Evolutionary conservation across 768 basidiomycete genomes (phyloP), one percentile per base, ranked within the genome.

Genomic region (Piloderma croceum): DNA sequence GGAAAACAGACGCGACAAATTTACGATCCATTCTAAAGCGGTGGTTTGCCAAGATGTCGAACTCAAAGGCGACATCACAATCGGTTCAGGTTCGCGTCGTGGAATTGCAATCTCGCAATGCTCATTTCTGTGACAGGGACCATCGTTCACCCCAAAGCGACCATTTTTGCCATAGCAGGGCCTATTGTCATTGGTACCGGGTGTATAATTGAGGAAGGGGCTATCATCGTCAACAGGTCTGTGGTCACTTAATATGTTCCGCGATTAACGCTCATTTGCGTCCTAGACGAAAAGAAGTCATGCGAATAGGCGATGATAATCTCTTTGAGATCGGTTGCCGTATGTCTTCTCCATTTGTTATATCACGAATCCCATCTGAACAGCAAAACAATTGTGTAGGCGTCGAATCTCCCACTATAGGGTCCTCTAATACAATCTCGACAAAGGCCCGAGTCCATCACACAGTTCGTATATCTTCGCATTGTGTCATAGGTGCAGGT

Each of bases 251-350:
- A 17, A 32, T 5, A 29, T 39, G 13, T 44, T 21, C 39, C 21
- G 12, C 19, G 9, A n/a, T 13, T 32, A 12, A 43, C 24, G 24
- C 39, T 25, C 13, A 25, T 23, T 25, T 41, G 29, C 19, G 23
- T 19, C 37, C 29, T 48, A 83, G 79, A 52, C 63, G 75, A 39
- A 90, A 86, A 53, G 86, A 90, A 54, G 77, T 84, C 24, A 90
- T 97, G 90, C 78, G 82, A 15, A 90, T 99, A 35, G 94, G 94
- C 5, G 83, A 94, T 58, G 81, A 88, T 45, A 97, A 97, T 59
- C 68, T 92, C 43, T 94, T 99, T 53, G 90, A 96, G 64, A 90
- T 96, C 39, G 89, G 87, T 17, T 90, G 84, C 60, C 83, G 94
- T 94, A 54, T 46, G 88, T 79, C 13, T 27, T 10, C 25, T 10